Evolutionary conservation across 1,284 basidiomycete species (phyloP), one percentile per base, ranked within the genome.

Genomic region (Sphaerobolus stellatus): DNA sequence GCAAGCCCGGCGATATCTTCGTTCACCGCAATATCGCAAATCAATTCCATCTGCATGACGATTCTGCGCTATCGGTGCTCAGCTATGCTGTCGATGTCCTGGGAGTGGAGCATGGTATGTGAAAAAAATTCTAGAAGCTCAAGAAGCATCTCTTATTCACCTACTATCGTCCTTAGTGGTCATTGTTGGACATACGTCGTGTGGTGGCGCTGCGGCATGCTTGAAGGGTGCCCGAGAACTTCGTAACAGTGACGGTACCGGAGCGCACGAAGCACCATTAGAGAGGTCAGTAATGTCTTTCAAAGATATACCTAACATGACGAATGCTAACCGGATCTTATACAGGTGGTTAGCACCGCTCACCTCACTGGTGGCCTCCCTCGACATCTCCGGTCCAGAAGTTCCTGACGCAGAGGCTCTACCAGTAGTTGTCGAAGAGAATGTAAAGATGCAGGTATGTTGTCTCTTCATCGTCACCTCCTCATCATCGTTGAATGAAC

Each of bases 41-140:
- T 71, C 88, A 94, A 77, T 86, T 94, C 73, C 87, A 86, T 61
- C 73, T 77, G 1, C 73, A 87, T 58, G 95, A 98, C 70, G 82
- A 85, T 63, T 93, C 83, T 60, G 85, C 85, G 1, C 76, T 84
- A 48, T 82, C 92, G 1, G 90, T 93, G 2, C 79, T 98, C 58
- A 78, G 84, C 7, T 98, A 90, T 69, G 94, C 91, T 7, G 78
- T 98, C 36, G 79, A 82, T 60, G 75, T 81, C 61, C 76, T 97
- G 56, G 87, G 89, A 54, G 88, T 95, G 40, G 79, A 90, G 70
- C 90, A 98, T 73, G 82, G 90, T 92, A 65, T 66, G 78, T 78
- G 62, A 56, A 27, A n/a, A 48, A n/a, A 48, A 44, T 51, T 28
- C 24, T 25, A 11, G 18, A 4, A 14, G 13, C 18, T 18, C 5